Percentiles rank a stretch among this genome's conserved stretches.
Conservation (phyloP, 306 rosid species). For the Corylus avellana region DNA sequence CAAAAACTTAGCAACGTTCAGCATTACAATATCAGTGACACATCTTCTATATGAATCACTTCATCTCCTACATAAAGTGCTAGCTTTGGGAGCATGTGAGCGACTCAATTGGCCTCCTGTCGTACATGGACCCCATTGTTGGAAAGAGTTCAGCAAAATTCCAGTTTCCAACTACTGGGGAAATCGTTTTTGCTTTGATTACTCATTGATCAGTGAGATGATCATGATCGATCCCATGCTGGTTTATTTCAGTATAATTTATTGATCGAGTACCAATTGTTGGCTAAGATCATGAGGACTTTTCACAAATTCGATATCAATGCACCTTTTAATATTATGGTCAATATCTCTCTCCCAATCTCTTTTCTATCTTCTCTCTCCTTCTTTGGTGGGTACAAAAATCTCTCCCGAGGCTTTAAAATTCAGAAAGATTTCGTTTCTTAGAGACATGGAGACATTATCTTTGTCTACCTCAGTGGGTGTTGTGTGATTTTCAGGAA, state of each 20-base stretch:
- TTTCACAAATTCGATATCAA: not conserved
- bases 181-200: no score
- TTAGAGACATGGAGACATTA: constrained; percentile 27
- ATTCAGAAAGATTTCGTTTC: constrained; percentile 15
- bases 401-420: constrained; percentile 19
- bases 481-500: constrained; percentile 28
- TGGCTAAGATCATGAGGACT: not conserved
- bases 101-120: no score
- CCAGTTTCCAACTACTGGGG: no score
- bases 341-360: not conserved
- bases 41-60: no score
- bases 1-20: no score
- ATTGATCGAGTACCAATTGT: not conserved
- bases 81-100: no score
- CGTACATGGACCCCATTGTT: no score
- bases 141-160: no score
- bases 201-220: not conserved
- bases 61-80: no score
- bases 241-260: not conserved
- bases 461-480: constrained; percentile 50
- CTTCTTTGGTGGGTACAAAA: not conserved
- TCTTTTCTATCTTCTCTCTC: not conserved
- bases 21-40: no score
- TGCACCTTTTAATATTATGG: not conserved
- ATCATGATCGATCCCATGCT: not conserved